Conservation (phyloP, 225 moss, liverwort and hornwort species). For the Antitrichia curtipendula region DNA sequence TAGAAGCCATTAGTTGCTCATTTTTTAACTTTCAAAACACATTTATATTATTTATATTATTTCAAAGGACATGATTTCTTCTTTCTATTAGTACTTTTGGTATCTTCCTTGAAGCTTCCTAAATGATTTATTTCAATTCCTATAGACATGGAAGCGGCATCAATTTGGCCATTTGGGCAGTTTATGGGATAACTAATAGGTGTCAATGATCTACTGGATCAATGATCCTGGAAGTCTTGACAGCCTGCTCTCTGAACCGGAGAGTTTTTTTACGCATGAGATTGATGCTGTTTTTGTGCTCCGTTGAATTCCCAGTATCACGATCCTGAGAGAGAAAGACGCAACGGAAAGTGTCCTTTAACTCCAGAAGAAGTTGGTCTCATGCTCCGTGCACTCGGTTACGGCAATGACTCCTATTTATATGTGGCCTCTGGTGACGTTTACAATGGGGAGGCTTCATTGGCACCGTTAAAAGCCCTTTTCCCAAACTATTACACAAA, state of each 20-base stretch:
- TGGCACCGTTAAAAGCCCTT: constrained; percentile 79
- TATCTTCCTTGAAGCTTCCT: not conserved
- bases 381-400: constrained; percentile 88
- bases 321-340: constrained; percentile 70
- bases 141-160: not conserved
- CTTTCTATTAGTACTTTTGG: not conserved
- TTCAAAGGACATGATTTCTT: not conserved
- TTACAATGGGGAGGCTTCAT: constrained; percentile 69
- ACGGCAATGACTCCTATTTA: constrained; percentile 61
- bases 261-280: not conserved
- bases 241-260: not conserved
- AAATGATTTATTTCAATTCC: not conserved
- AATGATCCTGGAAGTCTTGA: not conserved
- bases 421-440: constrained; percentile 98
- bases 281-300: not conserved
- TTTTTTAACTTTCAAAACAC: not conserved
- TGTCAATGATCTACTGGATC: not conserved
- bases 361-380: constrained; percentile 85
- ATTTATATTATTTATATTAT: not conserved
- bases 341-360: constrained; percentile 91
- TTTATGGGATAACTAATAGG: not conserved
- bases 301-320: constrained; percentile 35
- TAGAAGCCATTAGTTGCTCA: not conserved
- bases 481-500: constrained; percentile 85
- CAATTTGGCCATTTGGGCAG: not conserved